Evolutionary conservation across 192 early-diverging fungal species (phyloP), one percentile per base, ranked within the genome.

Genomic region (Coemansia sp.): DNA sequence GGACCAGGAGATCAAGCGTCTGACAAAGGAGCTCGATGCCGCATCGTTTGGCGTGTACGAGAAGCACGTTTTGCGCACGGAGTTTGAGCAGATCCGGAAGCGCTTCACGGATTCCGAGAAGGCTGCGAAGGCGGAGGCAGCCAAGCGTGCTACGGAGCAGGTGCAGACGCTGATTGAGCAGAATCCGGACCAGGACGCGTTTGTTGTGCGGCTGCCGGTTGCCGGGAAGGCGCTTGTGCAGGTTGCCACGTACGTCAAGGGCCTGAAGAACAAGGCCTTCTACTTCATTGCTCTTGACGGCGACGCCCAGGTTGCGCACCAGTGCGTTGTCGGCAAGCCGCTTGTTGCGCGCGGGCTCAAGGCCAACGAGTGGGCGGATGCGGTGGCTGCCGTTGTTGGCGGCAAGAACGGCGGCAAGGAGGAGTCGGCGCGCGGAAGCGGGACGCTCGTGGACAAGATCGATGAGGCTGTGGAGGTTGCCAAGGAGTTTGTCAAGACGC

Each of bases 371-470:
- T 99, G 97, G 97, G 93, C 94, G 16, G 85, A 86, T 19, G 90
- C 89, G 38, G 94, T 98, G n/a, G 74, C 87, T 26, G 84, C 89
- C 60, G 86, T 88, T 32, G 85, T 99, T 56, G 94, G 92, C 37
- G 97, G 97, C 64, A 94, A 94, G 81, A 90, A 89, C 64, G 97
- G 97, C 42, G 97, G 97, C 57, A 97, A 96, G 69, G 94, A 95
- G 52, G 94, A 95, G 58, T 71, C 92, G 65, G 97, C 97, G 39
- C 94, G 95, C 67, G 97, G 97, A 16, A 89, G 90, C 60, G 97
- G 95, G 40, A 81, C 86, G 47, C 85, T 91, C 32, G 63, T 87
- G 15, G 81, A 74, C 59, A 79, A 83, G 63, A 76, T 92, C 23
- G 87, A 90, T 54, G 91, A 93, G 72, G 95, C 95, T 23, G 67